Percentiles rank a stretch among this genome's conserved stretches.
phyloP scores from a whole-genome alignment of 163 green algal genomes.

The Chlamydomonas reinhardtii region DNA sequence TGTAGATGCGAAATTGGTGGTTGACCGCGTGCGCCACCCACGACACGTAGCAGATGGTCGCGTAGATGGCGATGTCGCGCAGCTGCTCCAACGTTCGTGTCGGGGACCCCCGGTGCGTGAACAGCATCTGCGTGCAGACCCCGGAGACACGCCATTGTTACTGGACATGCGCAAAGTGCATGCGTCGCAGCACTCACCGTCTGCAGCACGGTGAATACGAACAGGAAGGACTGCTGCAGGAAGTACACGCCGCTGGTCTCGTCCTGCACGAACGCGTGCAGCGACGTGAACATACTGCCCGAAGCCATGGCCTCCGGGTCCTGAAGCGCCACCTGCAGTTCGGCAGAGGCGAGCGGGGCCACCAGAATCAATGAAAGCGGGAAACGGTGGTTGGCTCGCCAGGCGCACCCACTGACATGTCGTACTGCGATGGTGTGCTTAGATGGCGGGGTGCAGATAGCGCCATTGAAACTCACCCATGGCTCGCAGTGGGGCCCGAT shows the following conservation, averaged over 20 bases:
- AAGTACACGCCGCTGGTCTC: not conserved
- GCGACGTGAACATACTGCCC: not conserved
- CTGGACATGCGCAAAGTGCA: no score
- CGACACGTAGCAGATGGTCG: not conserved
- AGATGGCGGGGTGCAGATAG: no score
- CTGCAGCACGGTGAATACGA: not conserved
- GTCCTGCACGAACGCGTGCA: constrained; percentile 40
- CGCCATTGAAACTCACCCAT: not conserved
- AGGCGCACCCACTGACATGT: no score
- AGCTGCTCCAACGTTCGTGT: not conserved
- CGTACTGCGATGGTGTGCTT: no score
- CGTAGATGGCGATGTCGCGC: constrained; percentile 8
- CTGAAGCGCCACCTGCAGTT: not conserved
- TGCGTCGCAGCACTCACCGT: no score
- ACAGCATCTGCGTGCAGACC: not conserved
- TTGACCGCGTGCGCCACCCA: constrained; percentile 31
- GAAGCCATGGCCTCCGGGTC: constrained; percentile 18
- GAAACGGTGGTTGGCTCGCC: no score
- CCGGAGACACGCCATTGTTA: no score
- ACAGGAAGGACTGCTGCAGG: not conserved
- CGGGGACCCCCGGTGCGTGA: not conserved
- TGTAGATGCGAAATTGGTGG: constrained; percentile 11
- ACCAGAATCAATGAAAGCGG: no score
- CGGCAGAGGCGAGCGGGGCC: not conserved
- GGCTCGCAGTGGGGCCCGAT: constrained; percentile 7